These are phyloP conservation scores for Tylopilus balloui DNA, from an alignment of 768 basidiomycete genomes.

Conservation along the genomic window DNA sequence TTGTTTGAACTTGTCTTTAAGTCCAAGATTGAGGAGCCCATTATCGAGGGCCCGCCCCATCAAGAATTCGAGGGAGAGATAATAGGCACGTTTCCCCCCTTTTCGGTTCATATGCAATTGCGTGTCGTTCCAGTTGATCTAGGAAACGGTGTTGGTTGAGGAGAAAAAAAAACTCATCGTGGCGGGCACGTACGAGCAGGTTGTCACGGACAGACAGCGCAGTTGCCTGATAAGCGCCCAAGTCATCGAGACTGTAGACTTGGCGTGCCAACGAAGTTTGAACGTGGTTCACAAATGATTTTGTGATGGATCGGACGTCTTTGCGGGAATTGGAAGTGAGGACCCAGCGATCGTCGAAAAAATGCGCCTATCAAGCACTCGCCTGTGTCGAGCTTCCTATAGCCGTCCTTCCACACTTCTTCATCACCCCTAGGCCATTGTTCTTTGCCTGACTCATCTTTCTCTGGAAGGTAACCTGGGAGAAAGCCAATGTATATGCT, in stretches of 20 bases:
- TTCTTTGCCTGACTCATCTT: slow-evolving; percentile 71
- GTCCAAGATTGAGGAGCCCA: slow-evolving; percentile 81
- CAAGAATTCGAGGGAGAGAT: slow-evolving; percentile 91
- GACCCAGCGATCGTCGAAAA: not conserved
- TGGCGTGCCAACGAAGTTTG: slow-evolving; percentile 89
- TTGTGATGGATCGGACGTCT: slow-evolving; percentile 64
- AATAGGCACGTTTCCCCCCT: slow-evolving; percentile 87
- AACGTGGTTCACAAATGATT: slow-evolving; percentile 76
- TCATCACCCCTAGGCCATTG: slow-evolving; percentile 85
- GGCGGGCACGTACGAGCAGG: slow-evolving; percentile 54
- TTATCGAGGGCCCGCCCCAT: slow-evolving; percentile 80
- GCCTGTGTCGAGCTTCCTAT: slow-evolving; percentile 58
- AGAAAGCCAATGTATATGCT: not conserved
- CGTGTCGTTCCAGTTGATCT: slow-evolving; percentile 86
- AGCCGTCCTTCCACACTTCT: slow-evolving; percentile 61
- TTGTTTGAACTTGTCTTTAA: slow-evolving; percentile 70
- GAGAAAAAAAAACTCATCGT: not conserved
- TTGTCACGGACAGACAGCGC: slow-evolving; percentile 87
- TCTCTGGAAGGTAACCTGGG: slow-evolving; percentile 74
- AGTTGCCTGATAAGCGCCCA: slow-evolving; percentile 89
- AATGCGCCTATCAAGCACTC: not conserved
- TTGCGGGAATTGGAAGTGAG: not conserved
- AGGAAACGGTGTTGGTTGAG: not conserved
- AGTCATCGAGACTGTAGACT: slow-evolving; percentile 80
- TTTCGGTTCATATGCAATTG: slow-evolving; percentile 75